Evolutionary conservation across 1,139 yeast species (phyloP).

Genomic region (Magnusiomyces fungicola): DNA sequence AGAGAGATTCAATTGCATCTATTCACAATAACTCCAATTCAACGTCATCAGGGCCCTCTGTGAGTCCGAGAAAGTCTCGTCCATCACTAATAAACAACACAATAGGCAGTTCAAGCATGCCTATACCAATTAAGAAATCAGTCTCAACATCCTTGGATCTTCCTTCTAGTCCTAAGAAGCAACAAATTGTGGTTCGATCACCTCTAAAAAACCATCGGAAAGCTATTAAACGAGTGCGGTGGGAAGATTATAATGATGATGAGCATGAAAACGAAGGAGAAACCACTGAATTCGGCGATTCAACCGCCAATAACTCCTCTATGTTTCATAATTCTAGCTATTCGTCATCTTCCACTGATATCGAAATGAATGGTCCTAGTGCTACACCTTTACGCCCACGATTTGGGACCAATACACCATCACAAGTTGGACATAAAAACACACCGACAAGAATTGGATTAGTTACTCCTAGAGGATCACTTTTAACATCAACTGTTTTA

Average conservation of each 20-base stretch:
- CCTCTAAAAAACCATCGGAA: constrained; percentile 19
- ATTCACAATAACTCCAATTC: background rate
- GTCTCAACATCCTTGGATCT: background rate
- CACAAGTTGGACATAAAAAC: too few species aligned
- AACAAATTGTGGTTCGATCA: constrained; percentile 16
- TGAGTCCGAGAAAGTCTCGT: background rate
- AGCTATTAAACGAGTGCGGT: constrained; percentile 25
- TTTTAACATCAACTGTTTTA: background rate
- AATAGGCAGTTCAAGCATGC: background rate
- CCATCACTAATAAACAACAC: background rate
- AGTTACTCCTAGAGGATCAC: background rate
- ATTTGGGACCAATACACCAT: background rate
- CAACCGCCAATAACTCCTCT: background rate
- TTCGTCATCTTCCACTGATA: too few species aligned
- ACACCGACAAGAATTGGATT: background rate
- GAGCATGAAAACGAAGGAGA: background rate
- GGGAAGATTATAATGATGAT: constrained; percentile 23
- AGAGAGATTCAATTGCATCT: background rate
- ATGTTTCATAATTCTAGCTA: background rate
- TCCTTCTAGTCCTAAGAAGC: constrained; percentile 1
- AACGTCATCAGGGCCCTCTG: background rate
- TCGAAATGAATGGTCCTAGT: background rate
- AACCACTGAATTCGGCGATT: background rate
- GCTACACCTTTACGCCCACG: background rate
- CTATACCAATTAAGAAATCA: background rate